Evolutionary conservation across 208 protist genomes (phyloP).

Genomic region (Wallacemonas collosoma): DNA sequence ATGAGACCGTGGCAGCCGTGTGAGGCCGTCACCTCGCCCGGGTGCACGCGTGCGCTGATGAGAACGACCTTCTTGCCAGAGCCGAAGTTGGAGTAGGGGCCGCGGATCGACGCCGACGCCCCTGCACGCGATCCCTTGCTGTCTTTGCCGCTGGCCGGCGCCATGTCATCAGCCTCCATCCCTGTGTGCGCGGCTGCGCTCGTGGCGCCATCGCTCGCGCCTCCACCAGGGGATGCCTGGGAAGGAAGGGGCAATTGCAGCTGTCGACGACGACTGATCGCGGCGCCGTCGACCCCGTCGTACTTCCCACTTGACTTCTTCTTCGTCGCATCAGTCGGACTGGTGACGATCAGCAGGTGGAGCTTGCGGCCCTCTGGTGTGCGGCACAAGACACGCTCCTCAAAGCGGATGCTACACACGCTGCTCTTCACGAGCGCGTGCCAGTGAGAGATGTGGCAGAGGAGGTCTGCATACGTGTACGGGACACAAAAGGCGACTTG

Average conservation of each 20-base stretch:
- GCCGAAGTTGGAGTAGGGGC: constrained; percentile 76
- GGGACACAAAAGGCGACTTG: constrained; percentile 86
- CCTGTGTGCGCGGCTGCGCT: background rate
- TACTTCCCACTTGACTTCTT: constrained; percentile 2
- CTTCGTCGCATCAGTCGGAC: constrained; percentile 28
- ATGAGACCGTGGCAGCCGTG: constrained; percentile 92
- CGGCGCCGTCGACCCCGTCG: constrained; percentile 9
- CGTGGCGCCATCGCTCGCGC: background rate
- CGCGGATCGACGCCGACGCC: constrained; percentile 25
- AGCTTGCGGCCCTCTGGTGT: constrained; percentile 84
- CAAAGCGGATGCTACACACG: constrained; percentile 65
- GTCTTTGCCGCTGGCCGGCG: background rate
- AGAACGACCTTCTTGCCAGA: constrained; percentile 88
- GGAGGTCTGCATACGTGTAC: constrained; percentile 86
- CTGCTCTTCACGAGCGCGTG: constrained; percentile 64
- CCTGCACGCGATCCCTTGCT: background rate
- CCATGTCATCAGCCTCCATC: too few species aligned
- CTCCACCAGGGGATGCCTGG: background rate
- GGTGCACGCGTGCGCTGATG: constrained; percentile 92
- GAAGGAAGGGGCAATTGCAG: background rate
- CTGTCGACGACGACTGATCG: background rate
- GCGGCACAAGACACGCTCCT: constrained; percentile 80
- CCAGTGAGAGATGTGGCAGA: constrained; percentile 86
- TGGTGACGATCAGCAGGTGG: constrained; percentile 82
- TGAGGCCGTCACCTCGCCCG: constrained; percentile 91